phyloP scores from a whole-genome alignment of 306 rosid genomes.

The Prunus mira region DNA sequence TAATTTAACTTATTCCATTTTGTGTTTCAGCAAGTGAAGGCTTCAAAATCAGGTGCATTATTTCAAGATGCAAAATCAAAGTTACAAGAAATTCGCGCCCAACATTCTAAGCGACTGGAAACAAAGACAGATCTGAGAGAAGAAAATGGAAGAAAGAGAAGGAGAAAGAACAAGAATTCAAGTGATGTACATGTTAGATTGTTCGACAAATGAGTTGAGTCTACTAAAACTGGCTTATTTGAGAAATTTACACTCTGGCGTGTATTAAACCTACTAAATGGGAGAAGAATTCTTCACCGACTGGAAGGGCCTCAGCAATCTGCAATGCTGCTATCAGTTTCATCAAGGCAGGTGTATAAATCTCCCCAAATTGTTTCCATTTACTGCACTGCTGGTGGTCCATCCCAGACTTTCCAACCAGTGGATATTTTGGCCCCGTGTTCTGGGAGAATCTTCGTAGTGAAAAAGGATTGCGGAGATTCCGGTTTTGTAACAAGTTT shows the following conservation, averaged over 20 bases:
- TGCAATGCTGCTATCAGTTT: neutral
- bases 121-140: conserved; percentile 51
- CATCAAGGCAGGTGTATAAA: neutral
- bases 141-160: conserved; percentile 54
- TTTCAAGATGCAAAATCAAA: conserved; percentile 75
- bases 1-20: conserved; percentile 6
- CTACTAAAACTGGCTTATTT: neutral
- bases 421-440: neutral
- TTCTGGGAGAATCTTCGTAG: neutral
- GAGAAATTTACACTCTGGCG: neutral
- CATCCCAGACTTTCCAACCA: neutral
- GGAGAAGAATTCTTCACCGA: neutral
- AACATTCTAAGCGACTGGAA: conserved; percentile 63
- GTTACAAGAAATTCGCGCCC: conserved; percentile 68
- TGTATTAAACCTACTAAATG: neutral
- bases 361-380: neutral
- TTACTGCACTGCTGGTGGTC: neutral
- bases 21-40: conserved; percentile 75
- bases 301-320: neutral
- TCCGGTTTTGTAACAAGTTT: neutral
- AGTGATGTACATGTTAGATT: conserved; percentile 21
- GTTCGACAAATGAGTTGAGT: conserved; percentile 1
- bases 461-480: neutral
- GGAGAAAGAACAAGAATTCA: conserved; percentile 32
- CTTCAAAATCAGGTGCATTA: conserved; percentile 74